Conservation (phyloP, 2,329 filamentous ascomycete species). For the Colletotrichum spaethianum region DNA sequence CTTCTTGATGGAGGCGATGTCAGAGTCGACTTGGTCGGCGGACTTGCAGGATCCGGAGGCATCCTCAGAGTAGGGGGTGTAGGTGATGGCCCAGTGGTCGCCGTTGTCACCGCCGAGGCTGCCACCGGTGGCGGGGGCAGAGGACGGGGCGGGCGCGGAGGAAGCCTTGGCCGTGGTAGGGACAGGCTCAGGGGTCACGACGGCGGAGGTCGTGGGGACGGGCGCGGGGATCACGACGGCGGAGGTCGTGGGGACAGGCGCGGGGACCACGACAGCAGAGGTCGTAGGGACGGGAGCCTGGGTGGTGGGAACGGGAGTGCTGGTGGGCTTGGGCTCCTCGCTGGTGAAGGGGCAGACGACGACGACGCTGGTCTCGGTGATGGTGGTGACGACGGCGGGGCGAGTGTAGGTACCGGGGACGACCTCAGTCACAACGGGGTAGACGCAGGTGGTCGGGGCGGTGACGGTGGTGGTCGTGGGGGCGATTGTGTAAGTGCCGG, state of each 20-base stretch:
- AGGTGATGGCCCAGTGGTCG: slow-evolving; percentile 82
- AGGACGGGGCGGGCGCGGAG: slow-evolving; percentile 41
- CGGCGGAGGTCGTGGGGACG: slow-evolving; percentile 44
- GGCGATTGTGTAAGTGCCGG: slow-evolving; percentile 83
- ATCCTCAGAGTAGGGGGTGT: slow-evolving; percentile 78
- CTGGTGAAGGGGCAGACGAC: slow-evolving; percentile 79
- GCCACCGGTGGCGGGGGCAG: slow-evolving; percentile 49
- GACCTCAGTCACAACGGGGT: slow-evolving; percentile 76
- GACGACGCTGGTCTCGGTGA: slow-evolving; percentile 77
- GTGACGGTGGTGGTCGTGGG: slow-evolving; percentile 74
- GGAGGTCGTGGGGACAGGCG: slow-evolving; percentile 46
- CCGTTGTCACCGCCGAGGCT: slow-evolving; percentile 57
- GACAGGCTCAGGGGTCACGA: slow-evolving; percentile 39
- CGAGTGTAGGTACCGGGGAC: slow-evolving; percentile 81
- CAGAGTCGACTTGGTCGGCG: slow-evolving; percentile 67
- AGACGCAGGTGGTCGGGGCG: slow-evolving; percentile 69
- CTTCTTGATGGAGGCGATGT: slow-evolving; percentile 73
- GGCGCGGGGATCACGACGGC: slow-evolving; percentile 35
- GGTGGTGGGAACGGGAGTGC: slow-evolving; percentile 44
- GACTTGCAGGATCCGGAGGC: slow-evolving; percentile 75
- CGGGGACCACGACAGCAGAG: slow-evolving; percentile 44
- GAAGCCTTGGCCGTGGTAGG: slow-evolving; percentile 45
- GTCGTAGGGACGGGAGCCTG: slow-evolving; percentile 31
- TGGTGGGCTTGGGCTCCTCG: slow-evolving; percentile 47
- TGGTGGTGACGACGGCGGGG: slow-evolving; percentile 75